Evolutionary conservation across 2,329 filamentous ascomycete genomes (phyloP), one percentile per base, ranked within the genome.

Genomic region (Aspergillus texensis): DNA sequence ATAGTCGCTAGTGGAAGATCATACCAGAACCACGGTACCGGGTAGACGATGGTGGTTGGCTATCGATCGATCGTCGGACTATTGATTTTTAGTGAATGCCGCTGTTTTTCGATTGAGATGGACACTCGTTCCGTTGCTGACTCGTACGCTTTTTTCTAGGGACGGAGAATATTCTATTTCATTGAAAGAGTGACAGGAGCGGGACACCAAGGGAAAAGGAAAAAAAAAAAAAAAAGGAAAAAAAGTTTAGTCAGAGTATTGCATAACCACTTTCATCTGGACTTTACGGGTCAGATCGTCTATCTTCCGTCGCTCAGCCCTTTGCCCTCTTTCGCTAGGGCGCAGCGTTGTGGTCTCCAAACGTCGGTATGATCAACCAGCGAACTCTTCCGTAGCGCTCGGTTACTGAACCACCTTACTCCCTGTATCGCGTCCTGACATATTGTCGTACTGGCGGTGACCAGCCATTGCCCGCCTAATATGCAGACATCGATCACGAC

Each of bases 21-120:
- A 32, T 48, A 34, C 57, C 59, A 62, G 45, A 54, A 50, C 56
- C 41, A 50, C 30, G 64, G 62, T 57, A 59, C 60, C 60, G 57
- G 60, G 45, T 43, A 48, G 43, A 50, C 10, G 11, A 41, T 52
- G 24, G 26, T 28, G 6, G 56, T 39, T 21, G 34, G 56, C 59
- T 64, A 66, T 66, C 57, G 59, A 62, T 66, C 53, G 62, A 64
- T 64, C 62, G 60, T 46, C 55, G 24, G 50, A 64, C 64, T 66
- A 66, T 66, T 56, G 64, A 57, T 45, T 64, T 58, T 64, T 53
- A 63, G 54, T 58, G 36, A 24, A n/a, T 21, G 8, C 21, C 19
- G 32, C 24, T 5, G 6, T 24, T 30, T 36, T 36, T 36, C 34
- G 34, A 36, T 36, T 36, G 14, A 36, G 34, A 36, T 36, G 34